Conservation (phyloP, 2,329 filamentous ascomycete genomes). For the Fusarium sp. region DNA sequence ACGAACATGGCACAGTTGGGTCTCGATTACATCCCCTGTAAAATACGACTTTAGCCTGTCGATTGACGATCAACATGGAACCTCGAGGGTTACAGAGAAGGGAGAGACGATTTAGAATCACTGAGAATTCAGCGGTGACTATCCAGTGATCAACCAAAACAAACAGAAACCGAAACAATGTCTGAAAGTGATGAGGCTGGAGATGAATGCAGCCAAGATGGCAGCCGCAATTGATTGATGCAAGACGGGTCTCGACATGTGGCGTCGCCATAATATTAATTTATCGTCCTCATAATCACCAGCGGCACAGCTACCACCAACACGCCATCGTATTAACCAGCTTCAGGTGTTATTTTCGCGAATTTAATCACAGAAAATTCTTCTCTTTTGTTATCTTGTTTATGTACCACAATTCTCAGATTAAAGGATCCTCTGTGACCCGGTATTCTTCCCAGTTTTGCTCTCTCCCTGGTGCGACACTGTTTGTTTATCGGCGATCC, state of each 20-base stretch:
- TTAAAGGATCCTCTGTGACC: slow-evolving; percentile 28
- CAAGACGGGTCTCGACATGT: background rate
- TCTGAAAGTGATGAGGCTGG: slow-evolving; percentile 2
- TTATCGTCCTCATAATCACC: slow-evolving; percentile 1
- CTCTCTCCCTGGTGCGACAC: slow-evolving; percentile 17
- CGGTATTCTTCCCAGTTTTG: slow-evolving; percentile 25
- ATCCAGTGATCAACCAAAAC: slow-evolving; percentile 1
- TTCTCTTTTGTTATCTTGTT: background rate
- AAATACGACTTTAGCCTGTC: slow-evolving; percentile 8
- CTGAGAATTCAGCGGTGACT: background rate
- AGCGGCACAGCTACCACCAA: slow-evolving; percentile 13
- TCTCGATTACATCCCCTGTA: background rate
- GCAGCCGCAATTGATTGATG: background rate
- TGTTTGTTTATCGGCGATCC: slow-evolving; percentile 16
- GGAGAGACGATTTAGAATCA: background rate
- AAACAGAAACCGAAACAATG: background rate
- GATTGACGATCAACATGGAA: slow-evolving; percentile 28
- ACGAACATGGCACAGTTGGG: slow-evolving; percentile 11
- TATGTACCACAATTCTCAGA: slow-evolving; percentile 6
- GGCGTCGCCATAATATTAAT: slow-evolving; percentile 6
- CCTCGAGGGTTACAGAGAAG: background rate
- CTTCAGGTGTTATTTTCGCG: background rate
- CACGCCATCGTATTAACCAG: background rate
- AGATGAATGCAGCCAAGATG: background rate
- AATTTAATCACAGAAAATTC: background rate